A percentile compares a stretch with the other conserved stretches of the same genome.
phyloP scores from a whole-genome alignment of 2,329 filamentous ascomycete species.

The Onygenales sp. region DNA sequence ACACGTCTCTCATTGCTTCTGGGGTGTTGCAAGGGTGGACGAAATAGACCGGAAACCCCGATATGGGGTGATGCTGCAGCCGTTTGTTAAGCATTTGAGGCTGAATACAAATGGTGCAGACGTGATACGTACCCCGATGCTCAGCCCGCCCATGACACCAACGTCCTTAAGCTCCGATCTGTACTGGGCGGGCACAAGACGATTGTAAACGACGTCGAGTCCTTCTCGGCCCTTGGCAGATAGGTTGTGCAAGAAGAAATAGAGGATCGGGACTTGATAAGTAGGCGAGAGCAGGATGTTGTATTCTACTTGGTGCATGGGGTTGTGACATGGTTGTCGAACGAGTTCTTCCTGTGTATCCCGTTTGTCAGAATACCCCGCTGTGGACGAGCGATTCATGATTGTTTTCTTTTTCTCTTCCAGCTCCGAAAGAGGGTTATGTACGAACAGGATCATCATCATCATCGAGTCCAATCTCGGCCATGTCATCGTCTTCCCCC shows the following conservation, averaged over 20 bases:
- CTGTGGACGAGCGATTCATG: conserved; percentile 7
- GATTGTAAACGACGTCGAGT: conserved; percentile 57
- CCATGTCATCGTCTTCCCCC: background rate
- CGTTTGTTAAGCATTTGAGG: conserved; percentile 15
- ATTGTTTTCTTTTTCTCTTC: background rate
- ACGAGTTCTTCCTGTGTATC: conserved; percentile 33
- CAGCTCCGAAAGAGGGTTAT: background rate
- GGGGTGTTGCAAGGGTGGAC: conserved; percentile 87
- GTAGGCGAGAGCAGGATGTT: conserved; percentile 67
- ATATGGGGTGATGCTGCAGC: conserved; percentile 68
- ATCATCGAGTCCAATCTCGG: conserved; percentile 1
- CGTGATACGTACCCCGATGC: conserved; percentile 56
- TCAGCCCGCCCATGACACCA: conserved; percentile 63
- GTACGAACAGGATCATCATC: conserved; percentile 5
- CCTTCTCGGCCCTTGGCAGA: conserved; percentile 44
- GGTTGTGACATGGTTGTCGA: conserved; percentile 20
- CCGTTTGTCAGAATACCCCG: conserved; percentile 22
- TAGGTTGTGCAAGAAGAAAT: conserved; percentile 56
- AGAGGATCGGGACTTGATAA: conserved; percentile 66
- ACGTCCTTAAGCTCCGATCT: conserved; percentile 51
- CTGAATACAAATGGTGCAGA: conserved; percentile 8
- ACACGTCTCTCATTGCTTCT: conserved; percentile 63
- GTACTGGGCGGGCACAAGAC: conserved; percentile 59
- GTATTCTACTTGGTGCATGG: conserved; percentile 51
- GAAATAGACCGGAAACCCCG: conserved; percentile 71